These are phyloP conservation scores for Aureobasidium sp. DNA, from an alignment of 2,329 filamentous ascomycete species.

Conservation along the genomic window DNA sequence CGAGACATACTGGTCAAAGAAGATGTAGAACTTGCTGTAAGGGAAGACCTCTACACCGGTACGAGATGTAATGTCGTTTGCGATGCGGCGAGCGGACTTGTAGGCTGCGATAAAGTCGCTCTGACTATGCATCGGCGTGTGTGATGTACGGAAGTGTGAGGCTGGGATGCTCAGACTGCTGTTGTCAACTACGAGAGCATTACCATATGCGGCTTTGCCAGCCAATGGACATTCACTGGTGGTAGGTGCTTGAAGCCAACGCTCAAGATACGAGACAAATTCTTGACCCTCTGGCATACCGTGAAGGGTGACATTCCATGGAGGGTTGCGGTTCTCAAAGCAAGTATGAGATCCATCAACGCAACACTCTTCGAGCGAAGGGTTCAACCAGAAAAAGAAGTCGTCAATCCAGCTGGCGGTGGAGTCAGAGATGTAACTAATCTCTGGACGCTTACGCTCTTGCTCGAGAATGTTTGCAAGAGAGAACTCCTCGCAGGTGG, in stretches of 20 bases:
- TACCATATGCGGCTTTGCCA: slow-evolving; percentile 77
- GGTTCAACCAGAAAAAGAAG: slow-evolving; percentile 94
- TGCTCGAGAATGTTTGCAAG: slow-evolving; percentile 86
- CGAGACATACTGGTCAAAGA: slow-evolving; percentile 91
- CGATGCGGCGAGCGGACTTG: slow-evolving; percentile 78
- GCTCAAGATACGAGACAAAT: slow-evolving; percentile 76
- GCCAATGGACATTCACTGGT: slow-evolving; percentile 79
- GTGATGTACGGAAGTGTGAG: slow-evolving; percentile 85
- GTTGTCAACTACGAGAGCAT: slow-evolving; percentile 70
- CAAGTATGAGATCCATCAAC: slow-evolving; percentile 58
- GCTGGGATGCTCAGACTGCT: slow-evolving; percentile 62
- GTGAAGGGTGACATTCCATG: slow-evolving; percentile 80
- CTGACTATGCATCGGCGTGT: slow-evolving; percentile 80
- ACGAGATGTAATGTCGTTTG: slow-evolving; percentile 60
- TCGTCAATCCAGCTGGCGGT: slow-evolving; percentile 96
- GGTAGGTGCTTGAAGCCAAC: slow-evolving; percentile 74
- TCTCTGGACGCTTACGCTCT: slow-evolving; percentile 79
- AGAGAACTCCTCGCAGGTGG: slow-evolving; percentile 75
- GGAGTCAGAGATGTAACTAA: slow-evolving; percentile 81
- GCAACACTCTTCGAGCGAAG: slow-evolving; percentile 65
- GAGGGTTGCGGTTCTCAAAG: slow-evolving; percentile 66
- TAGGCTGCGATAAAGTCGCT: slow-evolving; percentile 90
- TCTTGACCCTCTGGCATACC: slow-evolving; percentile 94
- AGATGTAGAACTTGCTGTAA: slow-evolving; percentile 96
- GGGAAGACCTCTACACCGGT: slow-evolving; percentile 83